Evolutionary conservation across 768 basidiomycete species (phyloP).

Genomic region (Scleroderma bovista): DNA sequence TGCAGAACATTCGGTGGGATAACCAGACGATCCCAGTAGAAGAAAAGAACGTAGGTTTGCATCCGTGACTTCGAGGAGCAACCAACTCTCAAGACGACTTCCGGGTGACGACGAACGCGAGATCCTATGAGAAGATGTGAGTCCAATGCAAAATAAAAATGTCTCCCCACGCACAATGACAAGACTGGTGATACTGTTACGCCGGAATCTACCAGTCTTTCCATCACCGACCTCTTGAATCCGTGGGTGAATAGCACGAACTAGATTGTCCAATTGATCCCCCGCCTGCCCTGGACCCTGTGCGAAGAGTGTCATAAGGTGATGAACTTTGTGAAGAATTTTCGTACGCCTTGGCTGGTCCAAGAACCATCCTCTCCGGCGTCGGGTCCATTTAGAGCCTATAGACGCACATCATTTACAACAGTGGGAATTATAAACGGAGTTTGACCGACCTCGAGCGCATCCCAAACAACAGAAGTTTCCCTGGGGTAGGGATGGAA

Average conservation of each 20-base stretch:
- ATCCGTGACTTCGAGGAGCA: neutral
- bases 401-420: too few relatives aligned
- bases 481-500: constrained; percentile 9
- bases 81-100: neutral
- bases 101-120: neutral
- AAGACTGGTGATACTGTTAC: neutral
- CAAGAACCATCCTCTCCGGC: neutral
- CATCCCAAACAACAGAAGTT: neutral
- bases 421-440: neutral
- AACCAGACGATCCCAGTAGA: too few relatives aligned
- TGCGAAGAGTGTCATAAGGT: neutral
- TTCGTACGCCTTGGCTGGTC: neutral
- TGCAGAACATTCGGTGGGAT: neutral
- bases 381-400: neutral
- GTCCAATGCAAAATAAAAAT: neutral
- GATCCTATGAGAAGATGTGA: neutral
- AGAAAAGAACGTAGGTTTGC: neutral
- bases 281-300: neutral
- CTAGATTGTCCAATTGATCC: neutral
- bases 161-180: neutral
- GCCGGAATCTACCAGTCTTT: neutral
- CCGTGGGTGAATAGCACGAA: neutral
- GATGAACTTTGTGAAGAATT: too few relatives aligned
- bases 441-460: neutral
- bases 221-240: neutral